Conservation (phyloP, 2,329 filamentous ascomycete genomes). For the Huntiella bhutanensis region DNA sequence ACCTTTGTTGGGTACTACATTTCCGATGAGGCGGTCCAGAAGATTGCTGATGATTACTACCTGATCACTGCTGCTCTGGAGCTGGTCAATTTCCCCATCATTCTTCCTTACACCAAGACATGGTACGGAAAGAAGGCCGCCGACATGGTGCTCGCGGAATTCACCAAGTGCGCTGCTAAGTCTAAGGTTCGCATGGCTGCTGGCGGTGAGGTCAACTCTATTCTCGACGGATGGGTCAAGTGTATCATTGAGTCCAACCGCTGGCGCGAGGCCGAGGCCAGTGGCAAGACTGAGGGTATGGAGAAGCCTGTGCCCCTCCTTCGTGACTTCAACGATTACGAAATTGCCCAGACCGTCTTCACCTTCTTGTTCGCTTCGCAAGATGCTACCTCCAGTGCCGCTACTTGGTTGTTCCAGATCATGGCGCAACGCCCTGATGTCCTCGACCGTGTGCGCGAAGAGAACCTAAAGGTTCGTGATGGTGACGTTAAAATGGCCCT, state of each 20-base stretch:
- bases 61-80: conserved; percentile 89
- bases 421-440: conserved; percentile 87
- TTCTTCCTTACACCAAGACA: conserved; percentile 82
- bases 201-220: conserved; percentile 72
- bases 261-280: conserved; percentile 61
- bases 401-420: conserved; percentile 89
- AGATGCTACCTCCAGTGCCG: conserved; percentile 85
- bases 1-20: conserved; percentile 98
- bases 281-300: conserved; percentile 46
- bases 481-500: conserved; percentile 53
- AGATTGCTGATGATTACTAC: conserved; percentile 92
- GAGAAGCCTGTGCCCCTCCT: conserved; percentile 71
- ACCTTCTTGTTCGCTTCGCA: conserved; percentile 96
- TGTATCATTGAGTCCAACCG: conserved; percentile 68
- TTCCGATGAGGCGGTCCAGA: conserved; percentile 73
- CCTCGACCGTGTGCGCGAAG: conserved; percentile 74
- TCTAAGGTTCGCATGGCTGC: conserved; percentile 81
- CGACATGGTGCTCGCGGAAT: conserved; percentile 79
- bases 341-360: conserved; percentile 85
- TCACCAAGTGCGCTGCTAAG: conserved; percentile 80
- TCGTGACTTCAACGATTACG: conserved; percentile 72
- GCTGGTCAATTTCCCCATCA: conserved; percentile 95
- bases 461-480: conserved; percentile 61
- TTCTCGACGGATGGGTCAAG: conserved; percentile 89
- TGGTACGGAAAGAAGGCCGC: conserved; percentile 96